phyloP scores from a whole-genome alignment of 179 eudicot genomes.

The Heliamphora pulchella region DNA sequence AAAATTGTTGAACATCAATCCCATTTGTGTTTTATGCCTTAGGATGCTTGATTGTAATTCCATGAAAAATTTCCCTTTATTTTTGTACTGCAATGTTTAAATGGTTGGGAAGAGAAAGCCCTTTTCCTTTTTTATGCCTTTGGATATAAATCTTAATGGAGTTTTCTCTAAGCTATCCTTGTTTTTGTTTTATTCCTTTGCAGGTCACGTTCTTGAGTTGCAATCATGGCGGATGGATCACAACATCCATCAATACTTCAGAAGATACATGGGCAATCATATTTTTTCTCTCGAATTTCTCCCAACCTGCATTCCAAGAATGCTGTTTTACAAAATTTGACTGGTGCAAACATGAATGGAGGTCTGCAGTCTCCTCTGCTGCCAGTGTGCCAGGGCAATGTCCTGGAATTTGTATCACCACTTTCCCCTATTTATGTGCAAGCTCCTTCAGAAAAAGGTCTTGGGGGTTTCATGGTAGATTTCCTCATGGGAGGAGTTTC shows the following conservation, averaged over 20 bases:
- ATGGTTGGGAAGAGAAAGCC: neutral
- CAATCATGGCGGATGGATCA: constrained; percentile 40
- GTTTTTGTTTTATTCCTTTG: constrained; percentile 9
- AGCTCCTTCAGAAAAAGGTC: constrained; percentile 37
- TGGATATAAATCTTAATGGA: neutral
- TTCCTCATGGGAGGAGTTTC: constrained; percentile 57
- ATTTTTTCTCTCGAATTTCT: constrained; percentile 32
- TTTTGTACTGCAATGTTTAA: too few relatives aligned
- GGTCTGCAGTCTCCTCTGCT: constrained; percentile 25
- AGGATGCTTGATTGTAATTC: neutral
- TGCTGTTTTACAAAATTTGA: constrained; percentile 20
- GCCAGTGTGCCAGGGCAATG: constrained; percentile 19
- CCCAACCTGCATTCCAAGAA: constrained; percentile 29
- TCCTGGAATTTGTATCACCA: constrained; percentile 24
- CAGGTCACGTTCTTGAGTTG: constrained; percentile 25
- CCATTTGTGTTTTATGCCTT: too few relatives aligned
- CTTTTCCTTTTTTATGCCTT: neutral
- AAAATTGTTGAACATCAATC: too few relatives aligned
- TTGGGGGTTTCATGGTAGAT: constrained; percentile 34
- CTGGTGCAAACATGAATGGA: constrained; percentile 25
- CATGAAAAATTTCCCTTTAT: neutral
- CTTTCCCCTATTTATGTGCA: constrained; percentile 33
- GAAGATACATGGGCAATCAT: constrained; percentile 38
- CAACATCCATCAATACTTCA: constrained; percentile 33
- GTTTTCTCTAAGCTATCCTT: neutral